Base-by-base conservation (phyloP, 768 basidiomycete genomes). In the Trametes gibbosa region DNA sequence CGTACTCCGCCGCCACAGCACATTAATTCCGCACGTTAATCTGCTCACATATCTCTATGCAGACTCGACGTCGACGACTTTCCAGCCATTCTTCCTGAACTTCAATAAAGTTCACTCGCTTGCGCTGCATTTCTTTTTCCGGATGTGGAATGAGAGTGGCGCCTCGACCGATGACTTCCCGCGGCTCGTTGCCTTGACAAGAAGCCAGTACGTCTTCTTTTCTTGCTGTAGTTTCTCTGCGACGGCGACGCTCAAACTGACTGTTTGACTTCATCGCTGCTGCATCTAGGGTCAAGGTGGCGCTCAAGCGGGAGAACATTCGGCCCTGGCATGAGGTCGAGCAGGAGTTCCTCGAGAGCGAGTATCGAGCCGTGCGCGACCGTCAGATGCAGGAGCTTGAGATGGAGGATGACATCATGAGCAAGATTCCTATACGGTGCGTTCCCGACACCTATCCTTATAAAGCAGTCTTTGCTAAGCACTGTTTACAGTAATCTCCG, bases 311-410 rank as follows among this genome's bases (percentile, higher is more conserved):
- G 49, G 92, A 92, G 71, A 89, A 84, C 66, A 76, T 80, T 25
- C 84, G 89, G 35, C 79, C 81, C 7, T 95, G 93, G 93, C 89
- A 89, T 68, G 83, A 87, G 64, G 87, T 96, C 29, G 90, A 92
- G 70, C 80, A 81, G 37, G 89, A 90, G 62, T 92, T 93, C 68
- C 76, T 85, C 23, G 89, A 90, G 51, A 84, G 82, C 67, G 91
- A 93, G 70, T 94, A 94, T 68, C 89, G 89, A 27, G 83, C 83
- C n/a, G 86, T 95, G 10, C 81, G 93, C 46, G 89, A 92, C 66
- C 79, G 91, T 35, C 93, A 95, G 73, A 90, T 95, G 90, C 84
- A 89, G 69, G 92, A 95, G 68, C 77, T 95, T 5, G 94, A 95
- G 68, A 76, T 84, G 40, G 91, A 95, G 69, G 94, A 96, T 69